Conservation (phyloP, 2,329 filamentous ascomycete species). For the Annulohypoxylon truncatum region DNA sequence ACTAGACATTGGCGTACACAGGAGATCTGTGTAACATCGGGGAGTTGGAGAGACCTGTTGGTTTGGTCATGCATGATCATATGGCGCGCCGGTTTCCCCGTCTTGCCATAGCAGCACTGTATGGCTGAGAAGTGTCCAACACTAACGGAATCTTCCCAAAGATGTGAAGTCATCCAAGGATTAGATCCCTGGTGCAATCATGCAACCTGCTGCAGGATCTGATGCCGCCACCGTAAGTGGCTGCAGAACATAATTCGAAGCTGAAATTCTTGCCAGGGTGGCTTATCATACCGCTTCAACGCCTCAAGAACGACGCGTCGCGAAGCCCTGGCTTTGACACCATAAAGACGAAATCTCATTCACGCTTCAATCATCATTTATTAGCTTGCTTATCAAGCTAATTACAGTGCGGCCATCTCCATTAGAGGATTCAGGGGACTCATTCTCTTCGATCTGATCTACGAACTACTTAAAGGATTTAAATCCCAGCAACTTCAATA, state of each 20-base stretch:
- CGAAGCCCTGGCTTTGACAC: neutral
- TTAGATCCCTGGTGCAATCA: neutral
- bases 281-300: neutral
- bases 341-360: neutral
- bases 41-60: neutral
- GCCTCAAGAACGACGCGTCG: neutral
- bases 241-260: neutral
- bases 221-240: neutral
- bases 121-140: neutral
- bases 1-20: constrained; percentile 11
- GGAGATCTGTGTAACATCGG: constrained; percentile 17
- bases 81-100: constrained; percentile 12
- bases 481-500: too few relatives aligned
- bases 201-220: neutral
- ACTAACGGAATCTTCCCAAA: neutral
- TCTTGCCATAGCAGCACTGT: neutral
- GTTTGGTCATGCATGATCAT: constrained; percentile 15
- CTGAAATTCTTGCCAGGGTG: neutral
- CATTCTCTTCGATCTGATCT: neutral
- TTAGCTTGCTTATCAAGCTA: neutral
- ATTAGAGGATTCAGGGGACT: neutral
- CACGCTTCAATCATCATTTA: neutral
- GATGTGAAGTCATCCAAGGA: neutral
- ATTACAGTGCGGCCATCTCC: neutral
- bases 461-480: too few relatives aligned